phyloP scores from a whole-genome alignment of 352 stramenopile genomes.

The Detonula confervacea region DNA sequence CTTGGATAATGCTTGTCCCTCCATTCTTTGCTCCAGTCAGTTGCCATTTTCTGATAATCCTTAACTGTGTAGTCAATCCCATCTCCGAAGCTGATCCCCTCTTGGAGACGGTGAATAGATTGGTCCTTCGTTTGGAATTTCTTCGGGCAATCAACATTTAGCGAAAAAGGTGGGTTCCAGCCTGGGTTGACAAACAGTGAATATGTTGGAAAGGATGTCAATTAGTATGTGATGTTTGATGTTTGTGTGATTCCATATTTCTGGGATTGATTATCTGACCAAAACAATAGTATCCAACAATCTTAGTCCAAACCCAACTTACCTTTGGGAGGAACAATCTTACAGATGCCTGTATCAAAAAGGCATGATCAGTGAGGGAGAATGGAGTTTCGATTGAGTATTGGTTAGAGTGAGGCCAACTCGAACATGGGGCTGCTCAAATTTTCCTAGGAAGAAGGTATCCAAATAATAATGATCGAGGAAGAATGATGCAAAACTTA shows the following conservation, averaged over 20 bases:
- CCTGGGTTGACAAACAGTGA: constrained; percentile 13
- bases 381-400: not conserved
- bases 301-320: constrained; percentile 86
- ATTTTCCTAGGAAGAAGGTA: too few relatives aligned
- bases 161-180: constrained; percentile 51
- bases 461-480: not conserved
- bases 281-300: not conserved
- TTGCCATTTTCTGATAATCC: constrained; percentile 88
- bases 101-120: constrained; percentile 91
- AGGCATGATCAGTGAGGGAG: not conserved
- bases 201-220: not conserved
- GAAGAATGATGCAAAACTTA: constrained; percentile 9
- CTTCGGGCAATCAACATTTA: constrained; percentile 65
- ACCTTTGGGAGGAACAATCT: constrained; percentile 96
- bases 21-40: constrained; percentile 84
- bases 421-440: too few relatives aligned
- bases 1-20: constrained; percentile 64
- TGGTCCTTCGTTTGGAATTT: constrained; percentile 95
- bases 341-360: constrained; percentile 88
- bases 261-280: not conserved
- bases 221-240: not conserved
- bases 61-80: constrained; percentile 86
- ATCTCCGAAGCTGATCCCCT: constrained; percentile 87
- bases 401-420: too few relatives aligned
- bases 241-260: not conserved